phyloP scores from a whole-genome alignment of 192 early-diverging fungal species.

The Funneliformis mosseae region DNA sequence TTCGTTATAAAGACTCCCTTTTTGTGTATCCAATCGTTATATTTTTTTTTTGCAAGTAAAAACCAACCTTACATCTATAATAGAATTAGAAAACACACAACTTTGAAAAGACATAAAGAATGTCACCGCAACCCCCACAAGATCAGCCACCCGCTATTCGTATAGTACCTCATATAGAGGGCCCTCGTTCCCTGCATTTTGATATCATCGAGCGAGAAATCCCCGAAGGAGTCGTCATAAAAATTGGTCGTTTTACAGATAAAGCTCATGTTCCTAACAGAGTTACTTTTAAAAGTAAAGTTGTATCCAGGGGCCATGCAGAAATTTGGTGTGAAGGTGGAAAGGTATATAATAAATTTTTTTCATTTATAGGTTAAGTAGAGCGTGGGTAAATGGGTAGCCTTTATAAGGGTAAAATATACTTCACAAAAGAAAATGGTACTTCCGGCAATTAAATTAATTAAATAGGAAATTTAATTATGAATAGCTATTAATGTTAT shows the following conservation, averaged over 20 bases:
- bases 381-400: neutral
- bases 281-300: conserved; percentile 89
- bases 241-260: conserved; percentile 78
- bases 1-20: neutral
- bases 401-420: too few relatives aligned
- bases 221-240: conserved; percentile 57
- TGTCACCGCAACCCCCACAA: conserved; percentile 14
- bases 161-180: conserved; percentile 59
- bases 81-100: neutral
- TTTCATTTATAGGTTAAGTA: neutral
- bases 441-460: neutral
- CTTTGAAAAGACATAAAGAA: neutral
- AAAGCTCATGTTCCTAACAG: conserved; percentile 62
- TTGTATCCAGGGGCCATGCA: conserved; percentile 90
- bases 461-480: neutral
- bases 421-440: too few relatives aligned
- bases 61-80: neutral
- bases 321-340: conserved; percentile 88
- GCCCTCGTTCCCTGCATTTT: conserved; percentile 54
- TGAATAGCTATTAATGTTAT: neutral
- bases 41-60: neutral
- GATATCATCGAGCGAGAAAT: conserved; percentile 62
- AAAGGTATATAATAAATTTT: conserved; percentile 41
- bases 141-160: conserved; percentile 49
- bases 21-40: neutral